A percentile compares a stretch with the other conserved stretches of the same genome.
These are phyloP conservation scores for Lycium ferocissimum DNA, from an alignment of 257 asterid species.

Conservation along the genomic window DNA sequence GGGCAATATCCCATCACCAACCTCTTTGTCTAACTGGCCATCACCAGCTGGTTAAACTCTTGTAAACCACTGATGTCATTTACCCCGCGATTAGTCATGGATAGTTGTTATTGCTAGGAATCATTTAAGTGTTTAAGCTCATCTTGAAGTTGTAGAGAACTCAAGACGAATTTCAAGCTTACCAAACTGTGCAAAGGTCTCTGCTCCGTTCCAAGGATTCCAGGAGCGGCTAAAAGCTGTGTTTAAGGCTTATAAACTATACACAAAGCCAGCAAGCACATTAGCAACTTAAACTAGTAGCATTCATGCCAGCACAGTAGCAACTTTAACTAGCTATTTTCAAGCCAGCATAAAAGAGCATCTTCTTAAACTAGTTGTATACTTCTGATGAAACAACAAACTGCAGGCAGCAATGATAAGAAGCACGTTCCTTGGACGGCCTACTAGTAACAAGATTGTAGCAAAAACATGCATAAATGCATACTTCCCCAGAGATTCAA, in stretches of 20 bases:
- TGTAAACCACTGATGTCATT: background rate
- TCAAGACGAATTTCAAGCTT: too few relatives aligned
- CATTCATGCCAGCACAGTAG: background rate
- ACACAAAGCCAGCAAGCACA: background rate
- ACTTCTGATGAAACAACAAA: background rate
- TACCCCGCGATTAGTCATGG: background rate
- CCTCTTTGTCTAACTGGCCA: background rate
- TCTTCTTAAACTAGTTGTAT: background rate
- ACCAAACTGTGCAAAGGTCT: background rate
- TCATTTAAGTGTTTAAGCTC: background rate
- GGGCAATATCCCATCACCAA: background rate
- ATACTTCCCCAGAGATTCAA: background rate
- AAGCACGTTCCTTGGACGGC: background rate
- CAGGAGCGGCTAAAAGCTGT: background rate
- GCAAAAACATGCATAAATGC: conserved; percentile 1
- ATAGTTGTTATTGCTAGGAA: background rate
- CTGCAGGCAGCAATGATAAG: background rate
- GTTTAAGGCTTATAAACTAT: background rate
- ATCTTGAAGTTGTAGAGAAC: background rate
- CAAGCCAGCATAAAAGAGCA: background rate
- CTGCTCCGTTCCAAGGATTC: background rate
- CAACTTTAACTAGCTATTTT: background rate
- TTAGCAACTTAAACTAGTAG: conserved; percentile 22
- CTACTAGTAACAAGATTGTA: background rate
- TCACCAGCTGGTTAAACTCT: background rate